phyloP scores from a whole-genome alignment of 1,139 yeast genomes.

The Suhomyces kunorum region DNA sequence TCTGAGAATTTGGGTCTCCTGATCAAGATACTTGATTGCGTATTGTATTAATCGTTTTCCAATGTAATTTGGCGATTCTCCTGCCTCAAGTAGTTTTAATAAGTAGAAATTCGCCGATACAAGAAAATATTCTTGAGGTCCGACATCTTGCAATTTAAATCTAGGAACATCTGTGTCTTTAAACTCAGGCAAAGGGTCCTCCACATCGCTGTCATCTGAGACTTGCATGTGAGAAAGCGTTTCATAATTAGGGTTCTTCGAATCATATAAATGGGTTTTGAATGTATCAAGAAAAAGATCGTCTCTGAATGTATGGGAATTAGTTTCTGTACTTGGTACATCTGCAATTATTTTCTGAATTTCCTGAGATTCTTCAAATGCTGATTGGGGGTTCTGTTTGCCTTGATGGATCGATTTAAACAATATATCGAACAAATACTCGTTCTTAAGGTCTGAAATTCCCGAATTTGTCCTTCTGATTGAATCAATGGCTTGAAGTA shows the following conservation, averaged over 20 bases:
- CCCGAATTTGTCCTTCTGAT: conserved; percentile 16
- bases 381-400: not conserved
- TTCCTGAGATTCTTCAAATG: not conserved
- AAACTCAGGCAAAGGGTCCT: conserved; percentile 6
- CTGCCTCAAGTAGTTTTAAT: conserved; percentile 22
- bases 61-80: conserved; percentile 32
- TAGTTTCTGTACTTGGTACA: too few species aligned
- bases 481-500: conserved; percentile 13
- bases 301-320: conserved; percentile 5
- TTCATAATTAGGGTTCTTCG: conserved; percentile 5
- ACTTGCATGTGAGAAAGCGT: conserved; percentile 28
- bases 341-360: not conserved
- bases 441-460: conserved; percentile 17
- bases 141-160: not conserved
- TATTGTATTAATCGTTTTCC: conserved; percentile 32
- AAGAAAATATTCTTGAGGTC: not conserved
- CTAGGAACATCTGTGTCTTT: not conserved
- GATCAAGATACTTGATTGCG: conserved; percentile 21
- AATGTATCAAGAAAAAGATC: conserved; percentile 15
- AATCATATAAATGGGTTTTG: conserved; percentile 9
- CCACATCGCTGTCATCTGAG: conserved; percentile 38
- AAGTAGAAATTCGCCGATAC: conserved; percentile 10
- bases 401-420: conserved; percentile 16
- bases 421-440: conserved; percentile 14
- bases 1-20: conserved; percentile 13